phyloP scores from a whole-genome alignment of 164 flowering plant genomes.

The Aristolochia fimbriata region DNA sequence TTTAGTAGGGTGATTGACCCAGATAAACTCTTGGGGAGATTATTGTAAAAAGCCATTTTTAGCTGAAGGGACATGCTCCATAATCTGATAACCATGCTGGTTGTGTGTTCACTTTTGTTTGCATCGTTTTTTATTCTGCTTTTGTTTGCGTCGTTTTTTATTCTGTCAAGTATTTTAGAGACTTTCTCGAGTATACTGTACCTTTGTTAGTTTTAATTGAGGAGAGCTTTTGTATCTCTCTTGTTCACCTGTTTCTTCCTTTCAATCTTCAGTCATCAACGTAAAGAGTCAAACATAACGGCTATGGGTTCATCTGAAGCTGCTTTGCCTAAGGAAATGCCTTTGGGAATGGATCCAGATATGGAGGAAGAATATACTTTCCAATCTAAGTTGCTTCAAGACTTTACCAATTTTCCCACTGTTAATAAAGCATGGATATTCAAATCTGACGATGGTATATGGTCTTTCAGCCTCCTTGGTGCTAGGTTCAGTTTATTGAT shows the following conservation, averaged over 20 bases:
- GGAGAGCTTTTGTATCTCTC: not conserved
- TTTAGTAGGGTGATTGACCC: too few species aligned
- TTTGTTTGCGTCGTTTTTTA: not conserved
- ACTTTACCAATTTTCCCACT: slow-evolving; percentile 52
- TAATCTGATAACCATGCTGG: too few species aligned
- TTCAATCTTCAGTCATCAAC: slow-evolving; percentile 12
- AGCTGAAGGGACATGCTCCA: too few species aligned
- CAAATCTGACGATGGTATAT: slow-evolving; percentile 45
- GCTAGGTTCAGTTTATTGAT: not conserved
- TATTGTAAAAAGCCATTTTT: too few species aligned
- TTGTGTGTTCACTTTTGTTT: too few species aligned
- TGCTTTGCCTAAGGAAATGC: slow-evolving; percentile 22
- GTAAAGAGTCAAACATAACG: slow-evolving; percentile 14
- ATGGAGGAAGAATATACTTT: slow-evolving; percentile 62
- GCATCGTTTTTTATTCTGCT: too few species aligned
- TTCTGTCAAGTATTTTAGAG: not conserved
- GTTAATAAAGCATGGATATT: slow-evolving; percentile 79
- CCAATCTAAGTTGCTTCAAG: slow-evolving; percentile 57
- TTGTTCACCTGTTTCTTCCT: not conserved
- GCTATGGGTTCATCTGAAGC: slow-evolving; percentile 44
- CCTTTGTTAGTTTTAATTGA: not conserved
- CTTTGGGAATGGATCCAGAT: slow-evolving; percentile 35
- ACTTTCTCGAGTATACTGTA: not conserved
- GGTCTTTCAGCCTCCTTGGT: not conserved
- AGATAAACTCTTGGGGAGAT: too few species aligned